Percentiles rank a stretch among this genome's conserved stretches.
phyloP scores from a whole-genome alignment of 2,329 filamentous ascomycete species.

The Diaporthe vexans region DNA sequence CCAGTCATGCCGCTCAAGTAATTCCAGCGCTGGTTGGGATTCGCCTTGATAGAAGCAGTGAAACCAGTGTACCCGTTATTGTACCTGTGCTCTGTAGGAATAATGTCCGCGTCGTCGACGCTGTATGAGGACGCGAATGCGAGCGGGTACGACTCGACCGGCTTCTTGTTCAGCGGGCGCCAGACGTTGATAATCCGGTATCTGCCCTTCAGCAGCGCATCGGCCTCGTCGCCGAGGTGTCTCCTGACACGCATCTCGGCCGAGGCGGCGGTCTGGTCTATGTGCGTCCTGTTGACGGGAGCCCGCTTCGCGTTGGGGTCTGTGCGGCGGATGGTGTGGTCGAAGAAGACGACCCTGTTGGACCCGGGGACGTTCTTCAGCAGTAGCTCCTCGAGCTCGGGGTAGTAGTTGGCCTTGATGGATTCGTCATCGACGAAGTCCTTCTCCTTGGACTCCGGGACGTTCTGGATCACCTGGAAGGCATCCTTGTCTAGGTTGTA shows the following conservation, averaged over 20 bases:
- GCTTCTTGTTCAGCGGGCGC: constrained; percentile 73
- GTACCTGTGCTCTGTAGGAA: constrained; percentile 82
- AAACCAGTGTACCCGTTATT: constrained; percentile 76
- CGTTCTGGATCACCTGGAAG: constrained; percentile 74
- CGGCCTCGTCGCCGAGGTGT: constrained; percentile 77
- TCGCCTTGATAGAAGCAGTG: constrained; percentile 77
- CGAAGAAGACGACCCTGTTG: constrained; percentile 80
- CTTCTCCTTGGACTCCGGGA: constrained; percentile 69
- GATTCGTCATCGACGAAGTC: constrained; percentile 78
- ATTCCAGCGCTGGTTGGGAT: constrained; percentile 77
- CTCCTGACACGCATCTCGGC: constrained; percentile 76
- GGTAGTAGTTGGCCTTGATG: constrained; percentile 83
- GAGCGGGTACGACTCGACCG: constrained; percentile 76
- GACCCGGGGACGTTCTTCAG: constrained; percentile 76
- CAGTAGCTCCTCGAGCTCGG: constrained; percentile 82
- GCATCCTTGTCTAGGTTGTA: constrained; percentile 63
- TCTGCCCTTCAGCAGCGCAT: constrained; percentile 73
- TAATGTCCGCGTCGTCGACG: constrained; percentile 73
- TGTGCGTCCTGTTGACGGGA: constrained; percentile 82
- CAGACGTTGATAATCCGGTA: constrained; percentile 92
- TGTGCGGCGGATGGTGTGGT: constrained; percentile 87
- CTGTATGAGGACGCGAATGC: constrained; percentile 77
- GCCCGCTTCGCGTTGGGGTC: constrained; percentile 69
- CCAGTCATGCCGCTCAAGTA: constrained; percentile 85
- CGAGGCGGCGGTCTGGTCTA: constrained; percentile 82